A percentile compares a stretch with the other conserved stretches of the same genome.
phyloP scores from a whole-genome alignment of 129 eudicot genomes.

The Heracleum sosnowskyi region DNA sequence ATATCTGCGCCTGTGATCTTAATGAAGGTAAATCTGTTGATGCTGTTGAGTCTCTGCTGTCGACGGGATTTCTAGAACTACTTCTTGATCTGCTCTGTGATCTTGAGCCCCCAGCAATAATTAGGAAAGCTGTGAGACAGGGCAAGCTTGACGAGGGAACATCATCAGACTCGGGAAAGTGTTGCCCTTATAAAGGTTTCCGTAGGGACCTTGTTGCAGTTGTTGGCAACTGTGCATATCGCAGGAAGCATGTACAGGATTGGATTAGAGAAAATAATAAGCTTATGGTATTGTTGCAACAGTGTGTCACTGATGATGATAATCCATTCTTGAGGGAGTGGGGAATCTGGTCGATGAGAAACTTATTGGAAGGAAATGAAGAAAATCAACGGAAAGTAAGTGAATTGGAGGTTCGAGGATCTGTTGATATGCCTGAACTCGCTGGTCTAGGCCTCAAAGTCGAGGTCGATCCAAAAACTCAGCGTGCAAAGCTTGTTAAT shows the following conservation, averaged over 20 bases:
- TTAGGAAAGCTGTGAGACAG: conserved; percentile 39
- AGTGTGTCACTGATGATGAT: conserved; percentile 75
- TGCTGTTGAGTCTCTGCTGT: conserved; percentile 33
- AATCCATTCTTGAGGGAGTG: conserved; percentile 82
- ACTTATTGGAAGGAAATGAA: conserved; percentile 60
- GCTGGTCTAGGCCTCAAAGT: conserved; percentile 59
- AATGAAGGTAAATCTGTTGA: conserved; percentile 19
- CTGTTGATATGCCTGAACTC: conserved; percentile 71
- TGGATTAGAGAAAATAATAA: conserved; percentile 53
- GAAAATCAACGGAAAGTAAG: conserved; percentile 58
- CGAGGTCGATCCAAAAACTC: conserved; percentile 65
- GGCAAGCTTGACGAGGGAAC: conserved; percentile 25
- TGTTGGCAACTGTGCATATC: conserved; percentile 64
- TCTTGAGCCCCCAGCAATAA: conserved; percentile 70
- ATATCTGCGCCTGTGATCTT: conserved; percentile 47
- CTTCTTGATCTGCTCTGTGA: conserved; percentile 45
- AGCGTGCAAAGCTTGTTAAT: conserved; percentile 77
- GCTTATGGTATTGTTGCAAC: conserved; percentile 66
- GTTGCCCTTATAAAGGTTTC: conserved; percentile 76
- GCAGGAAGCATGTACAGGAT: conserved; percentile 56
- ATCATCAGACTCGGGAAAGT: conserved; percentile 23
- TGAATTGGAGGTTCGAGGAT: conserved; percentile 72
- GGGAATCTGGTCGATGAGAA: conserved; percentile 70
- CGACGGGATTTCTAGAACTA: conserved; percentile 52
- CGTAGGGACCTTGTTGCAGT: conserved; percentile 70